These are phyloP conservation scores for Iberis pinnata DNA, from an alignment of 345 rosid genomes.

Conservation along the genomic window DNA sequence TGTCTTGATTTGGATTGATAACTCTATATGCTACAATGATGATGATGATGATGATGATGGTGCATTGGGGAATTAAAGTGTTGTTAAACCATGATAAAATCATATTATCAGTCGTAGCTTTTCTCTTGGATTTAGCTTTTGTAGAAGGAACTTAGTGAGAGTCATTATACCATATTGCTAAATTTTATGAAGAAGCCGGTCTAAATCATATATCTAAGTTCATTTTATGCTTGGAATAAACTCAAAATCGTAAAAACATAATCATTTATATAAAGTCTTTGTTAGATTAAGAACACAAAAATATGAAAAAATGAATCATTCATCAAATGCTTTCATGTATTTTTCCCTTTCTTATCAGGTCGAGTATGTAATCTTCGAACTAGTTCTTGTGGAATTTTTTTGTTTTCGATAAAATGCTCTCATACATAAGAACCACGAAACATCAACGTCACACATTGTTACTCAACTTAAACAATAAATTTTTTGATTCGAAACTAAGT, in stretches of 20 bases:
- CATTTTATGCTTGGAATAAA: slow-evolving; percentile 46
- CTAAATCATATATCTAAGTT: slow-evolving; percentile 53
- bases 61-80: no score
- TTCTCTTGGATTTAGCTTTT: slow-evolving; percentile 80
- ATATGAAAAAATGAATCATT: no score
- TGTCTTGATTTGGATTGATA: no score
- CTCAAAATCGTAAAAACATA: no score
- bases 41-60: no score
- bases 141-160: slow-evolving; percentile 75
- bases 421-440: slow-evolving; percentile 48
- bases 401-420: slow-evolving; percentile 43
- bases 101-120: no score
- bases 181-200: slow-evolving; percentile 70
- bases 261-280: no score
- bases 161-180: slow-evolving; percentile 44
- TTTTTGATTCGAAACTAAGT: no score
- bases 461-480: no score
- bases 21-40: no score
- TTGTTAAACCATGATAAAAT: no score
- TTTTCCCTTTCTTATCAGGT: slow-evolving; percentile 25
- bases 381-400: slow-evolving; percentile 34
- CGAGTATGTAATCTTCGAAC: slow-evolving; percentile 34
- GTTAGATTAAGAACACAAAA: neutral
- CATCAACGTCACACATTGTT: no score
- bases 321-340: neutral